Percentiles rank a stretch among this genome's conserved stretches.
Conservation (phyloP, 306 rosid genomes). For the Crataegus laevigata region DNA sequence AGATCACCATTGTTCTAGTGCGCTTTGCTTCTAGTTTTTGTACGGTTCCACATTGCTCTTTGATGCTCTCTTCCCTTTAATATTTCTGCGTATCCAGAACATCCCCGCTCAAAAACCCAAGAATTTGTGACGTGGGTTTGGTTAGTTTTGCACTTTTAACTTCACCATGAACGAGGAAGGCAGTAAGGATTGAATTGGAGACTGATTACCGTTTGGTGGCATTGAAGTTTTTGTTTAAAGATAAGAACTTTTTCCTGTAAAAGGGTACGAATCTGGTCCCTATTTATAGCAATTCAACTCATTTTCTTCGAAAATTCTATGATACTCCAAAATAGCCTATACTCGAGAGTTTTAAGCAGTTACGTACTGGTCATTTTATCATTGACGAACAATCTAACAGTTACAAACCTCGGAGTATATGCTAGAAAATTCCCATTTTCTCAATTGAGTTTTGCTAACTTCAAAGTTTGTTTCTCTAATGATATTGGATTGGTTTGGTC, state of each 20-base stretch:
- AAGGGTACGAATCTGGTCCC: constrained; percentile 39
- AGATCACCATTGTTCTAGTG: constrained; percentile 8
- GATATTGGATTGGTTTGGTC: constrained; percentile 10
- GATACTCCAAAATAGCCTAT: too few relatives aligned
- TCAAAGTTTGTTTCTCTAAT: background rate
- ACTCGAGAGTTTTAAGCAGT: background rate
- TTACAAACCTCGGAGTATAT: background rate
- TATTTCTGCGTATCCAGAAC: constrained; percentile 14
- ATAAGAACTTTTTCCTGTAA: constrained; percentile 17
- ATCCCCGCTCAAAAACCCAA: background rate
- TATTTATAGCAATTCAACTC: background rate
- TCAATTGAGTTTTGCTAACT: constrained; percentile 10
- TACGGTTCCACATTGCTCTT: constrained; percentile 14
- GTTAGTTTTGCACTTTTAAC: background rate
- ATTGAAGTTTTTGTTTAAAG: constrained; percentile 20
- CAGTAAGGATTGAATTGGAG: constrained; percentile 15
- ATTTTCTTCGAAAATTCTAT: background rate
- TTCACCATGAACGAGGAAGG: constrained; percentile 20
- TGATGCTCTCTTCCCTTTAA: background rate
- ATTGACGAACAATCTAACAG: background rate
- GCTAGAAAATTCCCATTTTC: background rate
- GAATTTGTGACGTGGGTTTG: constrained; percentile 12
- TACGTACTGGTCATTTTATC: background rate
- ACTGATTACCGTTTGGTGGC: background rate
- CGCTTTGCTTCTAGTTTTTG: constrained; percentile 3